phyloP scores from a whole-genome alignment of 2,329 filamentous ascomycete genomes.

The Rhinocladiella mackenziei region DNA sequence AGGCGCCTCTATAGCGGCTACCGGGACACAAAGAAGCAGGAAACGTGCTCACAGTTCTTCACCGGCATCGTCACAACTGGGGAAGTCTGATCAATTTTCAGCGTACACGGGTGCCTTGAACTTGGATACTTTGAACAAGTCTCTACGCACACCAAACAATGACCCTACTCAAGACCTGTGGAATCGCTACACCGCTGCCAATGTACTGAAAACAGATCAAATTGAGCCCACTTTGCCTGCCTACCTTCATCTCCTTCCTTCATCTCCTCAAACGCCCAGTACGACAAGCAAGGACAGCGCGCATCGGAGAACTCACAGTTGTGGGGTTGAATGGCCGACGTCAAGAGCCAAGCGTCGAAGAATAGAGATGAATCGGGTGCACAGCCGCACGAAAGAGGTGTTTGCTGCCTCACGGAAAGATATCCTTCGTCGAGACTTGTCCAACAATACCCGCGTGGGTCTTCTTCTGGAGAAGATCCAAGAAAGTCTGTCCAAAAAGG shows the following conservation, averaged over 20 bases:
- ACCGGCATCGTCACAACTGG: conserved; percentile 60
- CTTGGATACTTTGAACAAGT: conserved; percentile 54
- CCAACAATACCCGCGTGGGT: conserved; percentile 46
- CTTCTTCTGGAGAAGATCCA: conserved; percentile 65
- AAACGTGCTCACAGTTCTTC: conserved; percentile 74
- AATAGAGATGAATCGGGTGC: conserved; percentile 45
- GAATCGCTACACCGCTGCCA: conserved; percentile 65
- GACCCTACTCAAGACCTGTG: conserved; percentile 73
- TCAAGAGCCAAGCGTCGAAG: conserved; percentile 61
- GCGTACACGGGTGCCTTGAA: conserved; percentile 50
- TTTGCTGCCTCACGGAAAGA: conserved; percentile 42
- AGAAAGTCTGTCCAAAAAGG: conserved; percentile 42
- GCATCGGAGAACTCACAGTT: conserved; percentile 64
- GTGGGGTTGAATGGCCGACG: conserved; percentile 64
- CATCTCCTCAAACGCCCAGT: conserved; percentile 63
- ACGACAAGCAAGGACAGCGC: conserved; percentile 46
- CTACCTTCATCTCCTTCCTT: conserved; percentile 63
- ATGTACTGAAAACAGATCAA: conserved; percentile 42
- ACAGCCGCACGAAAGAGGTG: conserved; percentile 45
- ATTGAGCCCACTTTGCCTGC: conserved; percentile 52
- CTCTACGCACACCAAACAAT: conserved; percentile 62
- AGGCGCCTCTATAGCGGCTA: conserved; percentile 45
- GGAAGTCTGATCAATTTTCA: conserved; percentile 36
- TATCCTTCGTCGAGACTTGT: conserved; percentile 37
- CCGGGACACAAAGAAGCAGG: conserved; percentile 46